Conservation (phyloP, 2,329 filamentous ascomycete species). For the Ceratocystis variospora region DNA sequence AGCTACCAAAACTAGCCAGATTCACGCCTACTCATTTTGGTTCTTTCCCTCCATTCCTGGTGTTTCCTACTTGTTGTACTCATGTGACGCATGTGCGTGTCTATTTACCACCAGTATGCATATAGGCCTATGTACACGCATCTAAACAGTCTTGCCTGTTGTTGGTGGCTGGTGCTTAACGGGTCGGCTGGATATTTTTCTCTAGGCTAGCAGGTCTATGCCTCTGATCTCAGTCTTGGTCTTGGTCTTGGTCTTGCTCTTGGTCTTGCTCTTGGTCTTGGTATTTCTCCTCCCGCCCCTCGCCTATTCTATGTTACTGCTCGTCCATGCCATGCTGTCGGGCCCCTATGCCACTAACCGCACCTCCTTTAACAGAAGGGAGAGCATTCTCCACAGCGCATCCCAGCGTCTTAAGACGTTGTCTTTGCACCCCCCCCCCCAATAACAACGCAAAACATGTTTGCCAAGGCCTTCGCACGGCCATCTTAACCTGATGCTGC, state of each 20-base stretch:
- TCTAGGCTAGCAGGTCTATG: too few species aligned
- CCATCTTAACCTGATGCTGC: too few species aligned
- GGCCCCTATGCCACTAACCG: too few species aligned
- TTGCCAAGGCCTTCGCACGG: too few species aligned
- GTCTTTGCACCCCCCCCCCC: too few species aligned
- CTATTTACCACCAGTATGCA: not conserved
- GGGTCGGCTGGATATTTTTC: not conserved
- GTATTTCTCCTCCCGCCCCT: not conserved
- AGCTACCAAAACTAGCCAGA: not conserved
- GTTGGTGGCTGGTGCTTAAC: conserved; percentile 1
- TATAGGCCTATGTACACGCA: not conserved
- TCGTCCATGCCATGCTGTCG: too few species aligned
- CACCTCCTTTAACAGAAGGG: too few species aligned
- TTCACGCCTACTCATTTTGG: not conserved
- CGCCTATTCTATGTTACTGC: too few species aligned
- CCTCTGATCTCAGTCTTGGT: not conserved
- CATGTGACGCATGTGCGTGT: not conserved
- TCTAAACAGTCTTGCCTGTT: not conserved
- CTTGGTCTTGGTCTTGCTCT: not conserved
- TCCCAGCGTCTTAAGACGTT: too few species aligned
- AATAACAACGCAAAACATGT: too few species aligned
- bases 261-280: not conserved
- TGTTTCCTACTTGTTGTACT: not conserved
- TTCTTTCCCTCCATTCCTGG: not conserved
- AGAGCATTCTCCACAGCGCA: too few species aligned